These are phyloP conservation scores for Syncephalastrum racemosum DNA, from an alignment of 371 early-diverging fungal species.

Conservation along the genomic window DNA sequence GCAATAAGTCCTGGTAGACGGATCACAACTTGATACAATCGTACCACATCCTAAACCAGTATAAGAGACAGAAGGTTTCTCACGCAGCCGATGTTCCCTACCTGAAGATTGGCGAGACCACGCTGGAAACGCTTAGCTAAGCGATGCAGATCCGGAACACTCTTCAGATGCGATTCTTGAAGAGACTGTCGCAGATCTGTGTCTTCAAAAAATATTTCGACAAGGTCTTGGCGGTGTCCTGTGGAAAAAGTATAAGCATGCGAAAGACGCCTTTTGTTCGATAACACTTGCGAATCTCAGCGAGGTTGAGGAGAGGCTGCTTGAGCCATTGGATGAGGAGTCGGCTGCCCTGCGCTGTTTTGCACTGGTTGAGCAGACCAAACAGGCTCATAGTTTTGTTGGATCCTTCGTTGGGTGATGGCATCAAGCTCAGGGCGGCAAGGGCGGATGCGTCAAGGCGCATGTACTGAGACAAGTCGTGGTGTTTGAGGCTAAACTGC, in stretches of 20 bases:
- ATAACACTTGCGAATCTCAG: conserved; percentile 62
- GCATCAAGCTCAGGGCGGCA: conserved; percentile 85
- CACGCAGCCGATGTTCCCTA: conserved; percentile 8
- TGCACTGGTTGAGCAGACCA: conserved; percentile 88
- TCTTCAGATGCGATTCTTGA: conserved; percentile 76
- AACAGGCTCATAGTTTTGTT: conserved; percentile 83
- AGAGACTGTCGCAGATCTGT: conserved; percentile 70
- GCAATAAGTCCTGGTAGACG: conserved; percentile 69
- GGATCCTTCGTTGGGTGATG: conserved; percentile 72
- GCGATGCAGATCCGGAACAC: conserved; percentile 86
- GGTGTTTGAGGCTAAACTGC: conserved; percentile 64
- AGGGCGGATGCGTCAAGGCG: conserved; percentile 90
- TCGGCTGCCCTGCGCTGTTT: conserved; percentile 89
- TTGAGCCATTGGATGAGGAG: conserved; percentile 91
- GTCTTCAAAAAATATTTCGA: conserved; percentile 72
- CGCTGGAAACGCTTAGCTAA: conserved; percentile 82
- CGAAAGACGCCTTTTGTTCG: neutral
- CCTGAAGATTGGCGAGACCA: conserved; percentile 77
- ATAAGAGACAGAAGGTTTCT: neutral
- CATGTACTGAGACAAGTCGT: conserved; percentile 91
- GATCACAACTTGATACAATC: conserved; percentile 87
- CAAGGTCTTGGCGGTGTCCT: conserved; percentile 77
- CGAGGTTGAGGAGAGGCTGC: conserved; percentile 83
- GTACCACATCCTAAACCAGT: conserved; percentile 73
- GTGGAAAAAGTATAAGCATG: neutral